Percentiles rank a stretch among this genome's conserved stretches.
Evolutionary conservation across 176 grass and related monocot species (phyloP).

Genomic region (Triticum urartu): DNA sequence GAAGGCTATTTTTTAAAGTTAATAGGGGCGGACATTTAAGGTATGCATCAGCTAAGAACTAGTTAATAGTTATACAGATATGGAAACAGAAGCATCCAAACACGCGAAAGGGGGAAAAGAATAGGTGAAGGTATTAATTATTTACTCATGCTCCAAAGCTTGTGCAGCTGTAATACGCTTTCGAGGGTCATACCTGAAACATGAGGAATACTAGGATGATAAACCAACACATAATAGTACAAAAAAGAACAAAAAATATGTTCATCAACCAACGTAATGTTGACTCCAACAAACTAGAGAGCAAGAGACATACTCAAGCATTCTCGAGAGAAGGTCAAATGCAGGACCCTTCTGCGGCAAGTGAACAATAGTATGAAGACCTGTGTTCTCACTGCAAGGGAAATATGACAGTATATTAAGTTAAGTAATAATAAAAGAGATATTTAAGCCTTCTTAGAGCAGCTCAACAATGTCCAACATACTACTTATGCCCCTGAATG

Average conservation of each 20-base stretch:
- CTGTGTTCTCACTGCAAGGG: conserved; percentile 76
- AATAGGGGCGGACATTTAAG: too few species aligned
- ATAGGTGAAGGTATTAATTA: conserved; percentile 46
- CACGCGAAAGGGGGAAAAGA: conserved; percentile 1
- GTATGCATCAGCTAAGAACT: neutral
- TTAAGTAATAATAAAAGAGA: conserved; percentile 6
- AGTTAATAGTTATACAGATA: neutral
- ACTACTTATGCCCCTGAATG: conserved; percentile 92
- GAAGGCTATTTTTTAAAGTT: too few species aligned
- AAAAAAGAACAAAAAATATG: conserved; percentile 15
- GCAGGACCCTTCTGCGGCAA: conserved; percentile 71
- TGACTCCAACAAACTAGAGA: conserved; percentile 21
- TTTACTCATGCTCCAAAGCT: conserved; percentile 98
- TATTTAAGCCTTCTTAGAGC: conserved; percentile 1
- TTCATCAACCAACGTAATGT: conserved; percentile 20
- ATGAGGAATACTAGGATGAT: conserved; percentile 23
- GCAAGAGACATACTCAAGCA: conserved; percentile 78
- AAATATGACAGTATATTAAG: conserved; percentile 27
- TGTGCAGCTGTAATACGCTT: conserved; percentile 93
- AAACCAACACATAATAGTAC: conserved; percentile 20
- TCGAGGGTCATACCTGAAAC: conserved; percentile 90
- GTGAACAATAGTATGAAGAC: conserved; percentile 88
- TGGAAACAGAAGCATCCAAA: conserved; percentile 5
- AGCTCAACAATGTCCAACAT: conserved; percentile 39
- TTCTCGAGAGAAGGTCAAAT: conserved; percentile 95